Base-by-base conservation (phyloP, 2,329 filamentous ascomycete species). In the Cladosporium sp. region DNA sequence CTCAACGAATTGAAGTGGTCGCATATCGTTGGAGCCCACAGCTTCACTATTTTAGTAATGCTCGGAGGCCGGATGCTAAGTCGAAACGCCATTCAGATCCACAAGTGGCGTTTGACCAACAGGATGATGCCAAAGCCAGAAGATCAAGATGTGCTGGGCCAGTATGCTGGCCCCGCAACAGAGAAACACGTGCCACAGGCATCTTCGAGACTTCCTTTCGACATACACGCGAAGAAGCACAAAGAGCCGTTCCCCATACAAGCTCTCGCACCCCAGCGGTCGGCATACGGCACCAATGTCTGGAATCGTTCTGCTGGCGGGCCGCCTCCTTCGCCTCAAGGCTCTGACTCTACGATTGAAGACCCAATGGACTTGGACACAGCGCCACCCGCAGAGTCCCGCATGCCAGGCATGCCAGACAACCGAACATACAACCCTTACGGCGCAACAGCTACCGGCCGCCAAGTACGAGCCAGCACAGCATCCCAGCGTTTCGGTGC, bases 341-440 rank as follows among this genome's bases (percentile, higher is more conserved):
- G 22, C 59, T 67, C 60, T 55, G 64, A 62, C 60, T 64, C 55
- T 59, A 64, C 67, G 64, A 28, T 66, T 66, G 76, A 75, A 1
- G 83, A 88, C 39, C 81, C 82, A 58, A 92, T 92, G 89, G 89
- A 92, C 67, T 90, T 88, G 85, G 83, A 85, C 2, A 86, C 87
- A 0, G 39, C 51, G 6, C 51, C 55, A 20, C 59, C 54, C 20
- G 58, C 54, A 37, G 62, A 62, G 22, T 64, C 63, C 5, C 65
- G 62, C 20, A 62, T 62, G 50, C 60, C 61, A 9, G 59, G 61
- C 39, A 50, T 61, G 19, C 20, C 39, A 20, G 45, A 51, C 59
- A 61, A 49, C 61, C 65, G 52, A 51, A 59, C 25, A 37, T 67
- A 8, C 60, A 64, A 49, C 59, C 65, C 57, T 57, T 40, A 59